Conservation (phyloP, 2,329 filamentous ascomycete species). For the Trichoderma aggressivum region DNA sequence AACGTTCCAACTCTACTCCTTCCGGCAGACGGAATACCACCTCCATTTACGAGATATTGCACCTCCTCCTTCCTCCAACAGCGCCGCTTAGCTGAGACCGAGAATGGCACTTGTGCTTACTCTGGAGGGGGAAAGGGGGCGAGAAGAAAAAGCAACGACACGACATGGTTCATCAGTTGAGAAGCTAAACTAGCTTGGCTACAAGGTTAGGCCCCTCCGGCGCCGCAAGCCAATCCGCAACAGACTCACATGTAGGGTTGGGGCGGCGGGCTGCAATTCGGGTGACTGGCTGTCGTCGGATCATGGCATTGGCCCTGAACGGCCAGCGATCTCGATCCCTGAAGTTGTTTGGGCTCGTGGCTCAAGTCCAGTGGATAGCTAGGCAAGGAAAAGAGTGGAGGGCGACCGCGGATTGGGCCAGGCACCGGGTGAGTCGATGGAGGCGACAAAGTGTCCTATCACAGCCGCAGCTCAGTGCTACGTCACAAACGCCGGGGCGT, state of each 20-base stretch:
- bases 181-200: constrained; percentile 8
- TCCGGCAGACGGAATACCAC: neutral
- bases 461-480: constrained; percentile 19
- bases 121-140: neutral
- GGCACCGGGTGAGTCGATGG: constrained; percentile 13
- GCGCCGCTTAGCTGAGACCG: neutral
- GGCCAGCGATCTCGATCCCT: constrained; percentile 30
- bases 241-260: neutral
- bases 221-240: neutral
- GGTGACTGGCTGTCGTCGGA: constrained; percentile 6
- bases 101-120: constrained; percentile 1
- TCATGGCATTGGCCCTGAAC: constrained; percentile 12
- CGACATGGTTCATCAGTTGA: constrained; percentile 4
- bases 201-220: neutral
- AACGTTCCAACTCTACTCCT: neutral
- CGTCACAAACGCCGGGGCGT: constrained; percentile 20
- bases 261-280: neutral
- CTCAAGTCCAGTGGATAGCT: constrained; percentile 12
- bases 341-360: constrained; percentile 18
- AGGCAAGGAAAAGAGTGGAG: constrained; percentile 11
- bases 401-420: constrained; percentile 15
- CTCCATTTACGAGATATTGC: neutral
- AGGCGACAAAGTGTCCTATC: constrained; percentile 1
- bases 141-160: neutral
- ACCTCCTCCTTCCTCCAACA: neutral